Percentiles rank a stretch among this genome's conserved stretches.
phyloP scores from a whole-genome alignment of 441 rosid species.

The Brassica balearica region DNA sequence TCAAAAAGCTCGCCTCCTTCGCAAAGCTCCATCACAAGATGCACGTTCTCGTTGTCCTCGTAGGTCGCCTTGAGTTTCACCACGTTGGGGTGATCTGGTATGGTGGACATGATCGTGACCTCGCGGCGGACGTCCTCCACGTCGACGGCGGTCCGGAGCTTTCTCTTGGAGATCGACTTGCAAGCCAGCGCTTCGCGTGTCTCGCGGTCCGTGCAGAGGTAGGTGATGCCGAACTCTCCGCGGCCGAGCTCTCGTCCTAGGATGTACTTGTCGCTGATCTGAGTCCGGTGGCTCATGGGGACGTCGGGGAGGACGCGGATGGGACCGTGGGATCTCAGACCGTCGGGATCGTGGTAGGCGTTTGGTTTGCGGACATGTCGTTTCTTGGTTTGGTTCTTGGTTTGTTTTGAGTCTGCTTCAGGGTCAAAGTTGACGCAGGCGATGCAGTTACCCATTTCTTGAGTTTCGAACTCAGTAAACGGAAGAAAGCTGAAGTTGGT shows the following conservation, averaged over 20 bases:
- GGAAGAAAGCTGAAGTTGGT: not conserved
- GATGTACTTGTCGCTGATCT: constrained; percentile 86
- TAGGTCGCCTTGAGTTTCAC: constrained; percentile 89
- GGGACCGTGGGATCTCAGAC: constrained; percentile 64
- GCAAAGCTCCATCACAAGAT: constrained; percentile 94
- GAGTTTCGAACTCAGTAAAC: constrained; percentile 23
- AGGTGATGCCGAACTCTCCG: constrained; percentile 95
- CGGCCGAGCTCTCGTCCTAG: constrained; percentile 94
- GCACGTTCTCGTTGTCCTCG: constrained; percentile 92
- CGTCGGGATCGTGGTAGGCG: constrained; percentile 49
- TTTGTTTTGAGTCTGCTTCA: constrained; percentile 43
- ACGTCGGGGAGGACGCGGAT: constrained; percentile 79
- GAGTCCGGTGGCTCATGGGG: constrained; percentile 69
- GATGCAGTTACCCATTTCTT: constrained; percentile 87
- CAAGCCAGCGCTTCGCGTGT: constrained; percentile 79
- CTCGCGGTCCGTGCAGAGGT: constrained; percentile 92
- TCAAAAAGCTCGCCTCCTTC: constrained; percentile 98
- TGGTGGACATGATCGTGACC: constrained; percentile 86
- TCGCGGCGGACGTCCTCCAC: constrained; percentile 92
- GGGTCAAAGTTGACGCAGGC: constrained; percentile 73
- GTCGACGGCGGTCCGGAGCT: constrained; percentile 87
- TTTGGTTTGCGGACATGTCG: constrained; percentile 48
- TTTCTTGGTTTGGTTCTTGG: constrained; percentile 47
- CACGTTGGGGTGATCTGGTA: constrained; percentile 83
- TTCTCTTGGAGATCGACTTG: constrained; percentile 90